A percentile compares a stretch with the other conserved stretches of the same genome.
Conservation (phyloP, 192 early-diverging fungal species). For the Physocladia obscura region DNA sequence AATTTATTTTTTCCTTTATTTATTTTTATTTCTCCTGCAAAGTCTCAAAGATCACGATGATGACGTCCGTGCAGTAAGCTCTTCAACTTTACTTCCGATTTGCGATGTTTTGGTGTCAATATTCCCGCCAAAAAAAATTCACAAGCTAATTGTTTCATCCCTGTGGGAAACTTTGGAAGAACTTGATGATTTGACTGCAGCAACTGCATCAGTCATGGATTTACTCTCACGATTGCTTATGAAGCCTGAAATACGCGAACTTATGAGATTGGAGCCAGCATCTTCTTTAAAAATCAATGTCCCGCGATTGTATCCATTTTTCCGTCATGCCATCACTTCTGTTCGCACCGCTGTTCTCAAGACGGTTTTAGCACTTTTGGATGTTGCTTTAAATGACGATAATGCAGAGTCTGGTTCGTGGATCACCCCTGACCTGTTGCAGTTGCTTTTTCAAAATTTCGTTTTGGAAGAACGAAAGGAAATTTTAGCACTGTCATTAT, state of each 20-base stretch:
- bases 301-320: conserved; percentile 90
- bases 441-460: conserved; percentile 87
- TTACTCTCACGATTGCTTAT: conserved; percentile 80
- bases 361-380: conserved; percentile 73
- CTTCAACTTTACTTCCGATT: conserved; percentile 86
- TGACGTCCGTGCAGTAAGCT: conserved; percentile 90
- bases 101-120: conserved; percentile 73
- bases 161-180: conserved; percentile 90
- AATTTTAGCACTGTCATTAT: conserved; percentile 56
- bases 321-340: conserved; percentile 83
- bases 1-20: background rate
- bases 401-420: conserved; percentile 25
- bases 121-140: conserved; percentile 65
- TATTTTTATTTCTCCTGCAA: background rate
- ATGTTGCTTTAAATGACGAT: conserved; percentile 26
- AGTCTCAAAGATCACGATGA: conserved; percentile 82
- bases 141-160: conserved; percentile 65
- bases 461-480: conserved; percentile 79
- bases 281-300: conserved; percentile 67
- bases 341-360: conserved; percentile 84
- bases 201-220: conserved; percentile 90
- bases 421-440: conserved; percentile 63
- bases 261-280: conserved; percentile 34
- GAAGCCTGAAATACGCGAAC: conserved; percentile 37
- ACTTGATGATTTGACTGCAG: conserved; percentile 90